These are phyloP conservation scores for Aristolochia fimbriata DNA, from an alignment of 164 flowering plant species.

Conservation along the genomic window DNA sequence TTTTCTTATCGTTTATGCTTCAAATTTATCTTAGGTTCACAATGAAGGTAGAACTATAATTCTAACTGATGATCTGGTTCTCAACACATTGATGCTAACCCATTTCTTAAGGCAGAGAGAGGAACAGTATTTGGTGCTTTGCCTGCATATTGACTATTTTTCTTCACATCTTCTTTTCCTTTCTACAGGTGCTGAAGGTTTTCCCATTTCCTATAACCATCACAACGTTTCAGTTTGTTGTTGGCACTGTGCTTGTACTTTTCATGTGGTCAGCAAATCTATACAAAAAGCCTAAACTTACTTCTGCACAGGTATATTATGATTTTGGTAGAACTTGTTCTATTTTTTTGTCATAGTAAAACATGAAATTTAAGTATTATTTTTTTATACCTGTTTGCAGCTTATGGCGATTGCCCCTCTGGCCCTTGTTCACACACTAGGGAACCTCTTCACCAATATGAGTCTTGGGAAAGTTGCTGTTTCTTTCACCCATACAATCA, in stretches of 20 bases:
- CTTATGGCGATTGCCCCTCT: slow-evolving; percentile 71
- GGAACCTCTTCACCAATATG: slow-evolving; percentile 94
- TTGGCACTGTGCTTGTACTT: slow-evolving; percentile 49
- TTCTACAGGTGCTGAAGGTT: slow-evolving; percentile 60
- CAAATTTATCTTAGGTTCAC: no score
- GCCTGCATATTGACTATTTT: no score
- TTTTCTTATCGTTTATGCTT: no score
- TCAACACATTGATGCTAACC: no score
- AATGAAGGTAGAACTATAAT: no score
- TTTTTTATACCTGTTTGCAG: slow-evolving; percentile 26
- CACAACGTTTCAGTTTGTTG: slow-evolving; percentile 48
- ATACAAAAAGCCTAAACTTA: slow-evolving; percentile 52
- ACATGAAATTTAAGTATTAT: background rate
- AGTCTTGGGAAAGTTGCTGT: slow-evolving; percentile 99
- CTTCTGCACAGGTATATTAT: slow-evolving; percentile 45
- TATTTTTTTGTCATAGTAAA: background rate
- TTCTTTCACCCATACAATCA: slow-evolving; percentile 95
- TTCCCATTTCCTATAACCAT: slow-evolving; percentile 58
- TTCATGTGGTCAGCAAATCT: slow-evolving; percentile 65
- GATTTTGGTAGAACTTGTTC: background rate
- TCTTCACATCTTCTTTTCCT: background rate
- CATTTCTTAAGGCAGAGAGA: no score
- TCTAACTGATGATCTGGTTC: no score
- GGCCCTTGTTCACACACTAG: slow-evolving; percentile 82
- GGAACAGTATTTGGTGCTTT: no score